Evolutionary conservation across 75 land plant genomes (phyloP), one percentile per base, ranked within the genome.

Genomic region (Cupressus sempervirens): DNA sequence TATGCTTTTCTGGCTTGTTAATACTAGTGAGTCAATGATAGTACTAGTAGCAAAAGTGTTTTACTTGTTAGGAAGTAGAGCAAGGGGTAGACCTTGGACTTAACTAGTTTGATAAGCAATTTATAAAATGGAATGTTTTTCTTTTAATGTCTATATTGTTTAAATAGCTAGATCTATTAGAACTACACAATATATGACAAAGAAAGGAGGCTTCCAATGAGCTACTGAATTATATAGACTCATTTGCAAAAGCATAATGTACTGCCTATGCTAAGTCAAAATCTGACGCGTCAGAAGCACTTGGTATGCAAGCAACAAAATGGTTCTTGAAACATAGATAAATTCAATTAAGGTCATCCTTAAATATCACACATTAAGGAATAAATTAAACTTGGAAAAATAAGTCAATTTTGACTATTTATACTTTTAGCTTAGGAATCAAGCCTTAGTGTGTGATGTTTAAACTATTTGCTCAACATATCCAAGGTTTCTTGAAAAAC

Each of bases 131-230:
- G n/a, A 0, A 14, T 30, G 8, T 36, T 0, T 11, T 30, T 30
- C 11, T 6, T 29, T 32, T 3, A 30, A 15, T 14, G 2, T 4
- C 9, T 82, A 10, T 36, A 4, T 32, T 34, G 7, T 82, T 20
- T 7, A 18, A 48, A 16, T 3, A 20, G 4, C 0, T 53, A 4
- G 23, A 76, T 10, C 32, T 13, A 9, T 32, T 82, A 30, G 53
- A 20, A 23, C 75, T 86, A 26, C 29, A 52, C 86, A 87, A 82
- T 86, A 87, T 48, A n/a, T n/a, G n/a, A 2, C 48, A 3, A 72
- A 11, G 4, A 88, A 76, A 76, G 56, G 85, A 52, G 80, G 88
- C 82, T 62, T 75, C 89, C 52, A 68, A 54, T 50, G 89, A 87
- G 58, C 76, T 88, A 15, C n/a, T 88, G 54, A 76, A 56, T 82